Evolutionary conservation across 2,329 filamentous ascomycete genomes (phyloP), one percentile per base, ranked within the genome.

Genomic region (Periglandula ipomoeae): DNA sequence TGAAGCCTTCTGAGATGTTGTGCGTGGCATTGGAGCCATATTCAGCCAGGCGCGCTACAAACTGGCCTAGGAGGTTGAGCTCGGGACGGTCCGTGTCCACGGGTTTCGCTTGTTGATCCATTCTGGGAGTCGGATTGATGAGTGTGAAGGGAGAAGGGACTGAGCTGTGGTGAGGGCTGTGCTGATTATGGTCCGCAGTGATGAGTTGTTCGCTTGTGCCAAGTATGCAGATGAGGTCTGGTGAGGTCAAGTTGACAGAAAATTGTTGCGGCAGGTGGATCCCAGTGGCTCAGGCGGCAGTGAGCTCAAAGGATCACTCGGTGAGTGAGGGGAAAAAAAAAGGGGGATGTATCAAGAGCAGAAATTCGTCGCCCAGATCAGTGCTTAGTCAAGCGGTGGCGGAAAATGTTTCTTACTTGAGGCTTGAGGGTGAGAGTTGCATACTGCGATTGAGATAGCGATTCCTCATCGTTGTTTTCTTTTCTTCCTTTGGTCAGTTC

Each of bases 1-100:
- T 65, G 54, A 83, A 71, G 22, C 73, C 70, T 27, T 67, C 59
- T 47, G 65, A 59, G 17, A 81, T 47, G 61, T 82, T 82, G 64
- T 65, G 74, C 48, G 62, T 58, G 19, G 65, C 65, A 53, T 68
- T 69, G 45, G 61, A 54, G 42, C 66, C 67, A 50, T 63, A 68
- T 49, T 67, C 55, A 44, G 61, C 50, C 41, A 69, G 58, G 27
- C 61, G 59, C n/a, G 59, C 56, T 11, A 58, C 50, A 15, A 64
- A n/a, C 50, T 62, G 62, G 51, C 64, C 63, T n/a, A 69, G 53
- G 27, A 57, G 46, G 46, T 64, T 67, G 54, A 66, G 62, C 41
- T 59, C 56, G 4, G 50, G 47, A 26, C 54, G 56, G 24, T 60
- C 56, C 37, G 56, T 55, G 44, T 54, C 54, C 13, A 52, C 50